A percentile compares a stretch with the other conserved stretches of the same genome.
Conservation (phyloP, 1,139 yeast species). For the Wickerhamomyces sp. region DNA sequence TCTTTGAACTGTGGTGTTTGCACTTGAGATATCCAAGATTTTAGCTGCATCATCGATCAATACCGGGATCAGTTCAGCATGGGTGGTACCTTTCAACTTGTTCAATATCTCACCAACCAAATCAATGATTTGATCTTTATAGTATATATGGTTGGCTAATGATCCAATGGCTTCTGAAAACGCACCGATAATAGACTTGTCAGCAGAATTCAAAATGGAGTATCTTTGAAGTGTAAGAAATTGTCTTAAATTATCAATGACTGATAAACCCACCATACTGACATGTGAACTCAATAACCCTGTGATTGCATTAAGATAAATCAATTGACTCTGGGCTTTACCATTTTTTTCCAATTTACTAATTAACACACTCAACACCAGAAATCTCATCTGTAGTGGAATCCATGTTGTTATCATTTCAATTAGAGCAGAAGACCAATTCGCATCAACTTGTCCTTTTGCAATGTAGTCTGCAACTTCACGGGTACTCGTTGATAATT, state of each 20-base stretch:
- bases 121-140: conserved; percentile 77
- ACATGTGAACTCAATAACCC: conserved; percentile 73
- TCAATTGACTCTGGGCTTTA: conserved; percentile 31
- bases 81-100: conserved; percentile 19
- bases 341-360: conserved; percentile 23
- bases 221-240: conserved; percentile 55
- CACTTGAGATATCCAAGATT: conserved; percentile 12
- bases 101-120: conserved; percentile 54
- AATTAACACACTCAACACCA: conserved; percentile 46
- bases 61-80: conserved; percentile 5
- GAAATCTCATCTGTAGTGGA: conserved; percentile 83
- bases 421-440: conserved; percentile 56
- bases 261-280: conserved; percentile 83
- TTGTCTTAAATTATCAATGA: conserved; percentile 72
- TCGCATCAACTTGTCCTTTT: conserved; percentile 18
- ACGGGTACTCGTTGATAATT: conserved; percentile 42
- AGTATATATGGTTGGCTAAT: conserved; percentile 67
- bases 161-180: conserved; percentile 48
- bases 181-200: conserved; percentile 19
- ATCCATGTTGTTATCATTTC: conserved; percentile 71
- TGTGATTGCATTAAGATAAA: conserved; percentile 50
- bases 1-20: conserved; percentile 19
- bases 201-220: conserved; percentile 4
- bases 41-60: conserved; percentile 16
- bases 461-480: conserved; percentile 37